Conservation (phyloP, 192 early-diverging fungal genomes). For the Thamnidium elegans region DNA sequence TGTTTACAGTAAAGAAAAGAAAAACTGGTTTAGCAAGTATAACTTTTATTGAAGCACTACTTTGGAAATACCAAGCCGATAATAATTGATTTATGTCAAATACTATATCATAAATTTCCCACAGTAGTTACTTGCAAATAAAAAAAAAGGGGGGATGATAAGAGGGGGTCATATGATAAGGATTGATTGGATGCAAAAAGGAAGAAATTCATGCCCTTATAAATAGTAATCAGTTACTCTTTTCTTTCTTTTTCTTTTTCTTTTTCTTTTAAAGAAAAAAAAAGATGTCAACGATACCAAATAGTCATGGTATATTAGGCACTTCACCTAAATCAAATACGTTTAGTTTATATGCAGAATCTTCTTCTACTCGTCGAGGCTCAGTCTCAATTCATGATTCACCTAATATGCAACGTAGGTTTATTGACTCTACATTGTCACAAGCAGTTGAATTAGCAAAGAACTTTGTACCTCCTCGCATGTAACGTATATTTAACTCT, state of each 20-base stretch:
- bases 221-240: too few relatives aligned
- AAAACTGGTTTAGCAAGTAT: too few relatives aligned
- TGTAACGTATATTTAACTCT: conserved; percentile 2
- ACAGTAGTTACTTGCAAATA: too few relatives aligned
- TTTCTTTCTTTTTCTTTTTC: background rate
- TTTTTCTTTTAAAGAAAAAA: background rate
- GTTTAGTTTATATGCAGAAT: conserved; percentile 16
- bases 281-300: background rate
- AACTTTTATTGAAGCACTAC: too few relatives aligned
- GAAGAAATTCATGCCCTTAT: too few relatives aligned
- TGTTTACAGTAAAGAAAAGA: too few relatives aligned
- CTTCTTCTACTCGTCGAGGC: conserved; percentile 12
- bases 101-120: too few relatives aligned
- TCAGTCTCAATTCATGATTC: conserved; percentile 14
- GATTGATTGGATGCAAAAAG: too few relatives aligned
- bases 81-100: too few relatives aligned
- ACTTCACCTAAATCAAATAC: conserved; percentile 9
- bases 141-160: too few relatives aligned
- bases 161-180: too few relatives aligned
- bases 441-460: conserved; percentile 1
- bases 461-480: conserved; percentile 15
- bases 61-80: too few relatives aligned
- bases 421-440: conserved; percentile 1
- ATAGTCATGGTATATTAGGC: background rate
- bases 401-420: conserved; percentile 8